Evolutionary conservation across 768 basidiomycete genomes (phyloP), one percentile per base, ranked within the genome.

Genomic region (Myochromella boudieri): DNA sequence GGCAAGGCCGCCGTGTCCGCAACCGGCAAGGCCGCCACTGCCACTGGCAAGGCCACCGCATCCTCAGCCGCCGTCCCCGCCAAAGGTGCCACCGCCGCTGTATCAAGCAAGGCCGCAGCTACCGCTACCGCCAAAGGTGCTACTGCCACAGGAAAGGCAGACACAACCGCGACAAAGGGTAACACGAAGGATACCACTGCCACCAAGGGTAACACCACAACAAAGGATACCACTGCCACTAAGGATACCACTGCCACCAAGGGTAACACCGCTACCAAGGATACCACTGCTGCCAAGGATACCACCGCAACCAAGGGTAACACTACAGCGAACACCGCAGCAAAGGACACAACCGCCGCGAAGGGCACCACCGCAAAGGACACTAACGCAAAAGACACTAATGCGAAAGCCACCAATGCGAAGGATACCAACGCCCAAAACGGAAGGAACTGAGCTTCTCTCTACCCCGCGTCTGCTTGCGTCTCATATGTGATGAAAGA

Each of bases 1-100:
- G 51, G 48, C 39, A 52, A 50, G 33, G 44, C 29, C 6, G 12
- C 28, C 21, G 34, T 22, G 10, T 15, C 44, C 12, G 29, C 41
- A 5, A 33, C 46, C 21, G 12, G 8, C 6, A 37, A 33, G 6
- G 22, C 44, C 17, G 29, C 39, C 2, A 11, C 42, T 32, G 25
- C 54, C 37, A 45, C 47, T 20, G 46, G 24, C 20, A 42, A 37
- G 18, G 45, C n/a, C 37, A 25, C 20, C n/a, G 24, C 46, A 10
- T 22, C 39, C 20, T 15, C 46, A 12, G 17, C 39, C 14, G 20
- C 44, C 14, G 25, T 44, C 3, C 20, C 48, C 10, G 25, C 43
- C 28, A 26, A 15, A 9, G 27, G n/a, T 5, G 25, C 44, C 10
- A 31, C 44, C 6, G n/a, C 47, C 25, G 34, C 44, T 31, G 44